Evolutionary conservation across 352 stramenopile species (phyloP).

Genomic region (Hyaloperonospora arabidopsidis): DNA sequence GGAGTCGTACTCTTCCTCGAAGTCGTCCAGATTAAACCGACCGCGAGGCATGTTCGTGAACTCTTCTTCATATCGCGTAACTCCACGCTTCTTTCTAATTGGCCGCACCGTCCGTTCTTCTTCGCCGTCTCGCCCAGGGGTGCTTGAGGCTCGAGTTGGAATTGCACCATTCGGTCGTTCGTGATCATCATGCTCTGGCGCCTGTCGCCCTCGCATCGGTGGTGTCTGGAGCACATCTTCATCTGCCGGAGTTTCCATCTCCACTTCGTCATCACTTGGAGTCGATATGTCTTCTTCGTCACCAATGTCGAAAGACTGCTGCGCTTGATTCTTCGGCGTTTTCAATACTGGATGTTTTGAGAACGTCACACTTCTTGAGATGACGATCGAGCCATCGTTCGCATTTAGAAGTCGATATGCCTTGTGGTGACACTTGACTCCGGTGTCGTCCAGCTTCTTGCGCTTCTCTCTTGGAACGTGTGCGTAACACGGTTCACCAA

Average conservation of each 20-base stretch:
- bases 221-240: background rate
- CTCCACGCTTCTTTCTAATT: background rate
- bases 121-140: background rate
- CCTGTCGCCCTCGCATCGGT: background rate
- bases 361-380: background rate
- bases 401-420: background rate
- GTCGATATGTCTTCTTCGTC: background rate
- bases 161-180: background rate
- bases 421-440: background rate
- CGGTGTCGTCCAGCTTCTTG: background rate
- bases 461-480: background rate
- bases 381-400: background rate
- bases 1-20: no score
- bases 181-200: background rate
- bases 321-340: background rate
- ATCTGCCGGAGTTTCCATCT: background rate
- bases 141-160: background rate
- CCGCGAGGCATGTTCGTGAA: background rate
- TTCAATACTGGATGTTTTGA: background rate
- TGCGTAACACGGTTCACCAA: background rate
- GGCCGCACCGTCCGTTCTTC: background rate
- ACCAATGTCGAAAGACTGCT: background rate
- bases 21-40: background rate
- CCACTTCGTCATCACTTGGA: no score
- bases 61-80: background rate